Evolutionary conservation across 2,329 filamentous ascomycete genomes (phyloP), one percentile per base, ranked within the genome.

Genomic region (Colletotrichum tamarilloi): DNA sequence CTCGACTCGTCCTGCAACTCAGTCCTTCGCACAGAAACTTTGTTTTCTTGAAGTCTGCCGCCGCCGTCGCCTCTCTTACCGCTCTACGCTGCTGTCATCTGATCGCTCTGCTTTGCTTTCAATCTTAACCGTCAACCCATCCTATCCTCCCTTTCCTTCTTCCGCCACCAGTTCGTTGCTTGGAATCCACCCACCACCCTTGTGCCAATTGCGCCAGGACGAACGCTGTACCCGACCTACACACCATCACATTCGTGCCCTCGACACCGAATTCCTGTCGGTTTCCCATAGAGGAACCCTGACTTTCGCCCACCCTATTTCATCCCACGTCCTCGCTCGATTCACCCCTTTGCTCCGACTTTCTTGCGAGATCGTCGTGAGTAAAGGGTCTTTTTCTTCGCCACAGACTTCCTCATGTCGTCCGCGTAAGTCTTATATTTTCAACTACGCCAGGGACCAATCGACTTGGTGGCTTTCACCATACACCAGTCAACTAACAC

Each of bases 341-440:
- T 22, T 62, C 72, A 73, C 80, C 78, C 82, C 82, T 84, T 85
- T 84, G 77, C 84, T 87, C 84, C 82, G 84, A 81, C 85, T 81
- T 79, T 85, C 82, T 84, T 77, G 78, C 76, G 78, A 81, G 83
- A 84, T 84, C 77, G 85, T 87, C 82, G 85, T 80, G 84, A 83
- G 86, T 82, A 80, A 82, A 86, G 81, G 82, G 82, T 80, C 81
- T 80, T 78, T 78, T 76, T 76, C 76, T 76, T 76, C 76, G 77
- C 77, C 76, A 77, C 72, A 65, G 72, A 73, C 73, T 77, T 81
- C 74, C 80, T 79, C 82, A 84, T 84, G 82, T 81, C 80, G 80
- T 82, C 83, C 81, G 81, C 81, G 80, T 82, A 79, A 80, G 81
- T 79, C 35, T 71, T 49, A 68, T 71, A 73, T 57, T 73, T 62